Base-by-base conservation (phyloP, 2,329 filamentous ascomycete genomes). In the Albifimbria verrucaria region DNA sequence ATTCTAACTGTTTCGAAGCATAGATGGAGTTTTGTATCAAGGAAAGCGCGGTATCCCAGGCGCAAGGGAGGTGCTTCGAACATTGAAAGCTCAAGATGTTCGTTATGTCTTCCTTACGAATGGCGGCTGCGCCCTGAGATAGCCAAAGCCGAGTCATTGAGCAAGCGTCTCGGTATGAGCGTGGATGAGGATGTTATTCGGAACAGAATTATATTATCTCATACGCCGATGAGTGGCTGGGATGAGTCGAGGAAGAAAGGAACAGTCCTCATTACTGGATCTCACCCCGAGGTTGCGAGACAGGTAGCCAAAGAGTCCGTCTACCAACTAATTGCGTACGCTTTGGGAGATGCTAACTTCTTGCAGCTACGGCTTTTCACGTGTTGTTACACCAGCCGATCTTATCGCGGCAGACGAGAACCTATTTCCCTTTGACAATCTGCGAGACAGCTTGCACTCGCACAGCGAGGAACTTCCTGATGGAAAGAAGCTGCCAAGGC, bases 61-160 rank as follows among this genome's bases (percentile, higher is more conserved):
- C 26, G 93, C 94, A 2, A 77, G 83, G 1, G 80, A 89, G 64
- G 82, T 92, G 15, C 80, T 99, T 20, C 75, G 77, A 25, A 87
- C 85, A 63, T 85, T 97, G 20, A 85, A 92, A 61, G 73, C 80
- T 46, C 80, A 92, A 64, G 78, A 82, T 46, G 90, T 97, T 45
- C 92, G 92, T 12, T 97, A 96, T 73, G 93, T 99, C 63, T 83
- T 99, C 28, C 79, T 99, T 57, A 99, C 94, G 54, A 99, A 99
- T 72, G 94, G 94, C 61, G 94, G 94, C 42, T 94, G 94, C 53
- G 91, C 88, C 65, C 83, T 57, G 93, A 97, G 72, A 58, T 65
- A 18, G 65, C 62, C 42, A 73, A 73, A 52, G 68, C 59, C 11
- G 63, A 62, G 2, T 71, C 70, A 3, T 52, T 73, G 28, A 61